These are phyloP conservation scores for Rhodamnia argentea DNA, from an alignment of 345 rosid genomes.

Conservation along the genomic window DNA sequence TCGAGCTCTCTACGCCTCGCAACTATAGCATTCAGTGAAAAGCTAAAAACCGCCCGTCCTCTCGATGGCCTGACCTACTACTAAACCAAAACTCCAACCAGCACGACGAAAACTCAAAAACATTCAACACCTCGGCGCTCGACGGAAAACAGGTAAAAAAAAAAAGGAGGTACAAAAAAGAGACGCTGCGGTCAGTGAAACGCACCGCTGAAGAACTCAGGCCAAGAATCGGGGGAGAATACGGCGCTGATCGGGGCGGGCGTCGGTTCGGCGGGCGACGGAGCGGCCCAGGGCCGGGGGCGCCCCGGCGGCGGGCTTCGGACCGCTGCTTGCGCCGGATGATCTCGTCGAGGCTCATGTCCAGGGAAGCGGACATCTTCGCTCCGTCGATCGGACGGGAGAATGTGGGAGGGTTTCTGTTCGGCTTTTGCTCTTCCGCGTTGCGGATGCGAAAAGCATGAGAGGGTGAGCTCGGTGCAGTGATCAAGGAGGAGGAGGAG, in stretches of 20 bases:
- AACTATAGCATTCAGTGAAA: neutral
- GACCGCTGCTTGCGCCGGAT: slow-evolving; percentile 22
- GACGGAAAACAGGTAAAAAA: neutral
- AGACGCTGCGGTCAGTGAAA: neutral
- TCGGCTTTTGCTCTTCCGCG: neutral
- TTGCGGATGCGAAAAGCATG: neutral
- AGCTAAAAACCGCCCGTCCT: neutral
- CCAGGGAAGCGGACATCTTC: slow-evolving; percentile 29
- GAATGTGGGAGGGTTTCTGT: neutral
- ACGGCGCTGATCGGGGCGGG: slow-evolving; percentile 21
- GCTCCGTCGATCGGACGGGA: neutral
- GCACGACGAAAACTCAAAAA: neutral
- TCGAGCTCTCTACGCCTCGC: neutral
- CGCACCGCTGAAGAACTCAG: neutral
- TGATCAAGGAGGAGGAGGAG: neutral
- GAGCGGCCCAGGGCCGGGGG: neutral
- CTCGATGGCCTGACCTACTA: neutral
- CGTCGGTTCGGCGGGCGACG: slow-evolving; percentile 2
- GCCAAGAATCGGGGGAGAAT: neutral
- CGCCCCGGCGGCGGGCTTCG: neutral
- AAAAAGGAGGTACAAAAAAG: neutral
- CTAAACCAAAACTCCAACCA: neutral
- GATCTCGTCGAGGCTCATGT: slow-evolving; percentile 52
- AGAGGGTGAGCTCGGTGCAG: neutral
- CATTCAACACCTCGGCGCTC: neutral